These are phyloP conservation scores for Apophysomyces sp. DNA, from an alignment of 371 early-diverging fungal genomes.

Conservation along the genomic window DNA sequence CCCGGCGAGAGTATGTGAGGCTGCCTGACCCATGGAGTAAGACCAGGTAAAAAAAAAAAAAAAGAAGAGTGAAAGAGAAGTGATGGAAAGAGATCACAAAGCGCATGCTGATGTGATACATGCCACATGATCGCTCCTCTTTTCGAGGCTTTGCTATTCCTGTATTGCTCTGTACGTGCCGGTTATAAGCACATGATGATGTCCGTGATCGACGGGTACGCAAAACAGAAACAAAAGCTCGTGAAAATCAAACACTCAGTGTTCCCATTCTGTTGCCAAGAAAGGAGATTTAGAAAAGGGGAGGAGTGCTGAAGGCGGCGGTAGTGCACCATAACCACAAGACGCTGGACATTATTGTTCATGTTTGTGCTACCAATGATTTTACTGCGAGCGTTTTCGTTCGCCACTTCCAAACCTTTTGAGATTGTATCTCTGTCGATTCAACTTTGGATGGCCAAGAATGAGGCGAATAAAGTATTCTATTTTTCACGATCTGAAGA, in stretches of 20 bases:
- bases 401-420: no score
- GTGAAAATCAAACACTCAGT: background rate
- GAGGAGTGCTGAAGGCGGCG: no score
- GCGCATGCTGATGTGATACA: background rate
- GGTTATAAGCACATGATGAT: background rate
- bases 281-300: background rate
- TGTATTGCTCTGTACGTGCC: background rate
- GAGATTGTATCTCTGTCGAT: no score
- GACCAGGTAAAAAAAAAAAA: slow-evolving; percentile 1
- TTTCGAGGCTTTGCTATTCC: background rate
- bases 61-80: background rate
- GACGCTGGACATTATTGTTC: no score
- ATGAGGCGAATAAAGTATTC: no score
- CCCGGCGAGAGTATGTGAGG: slow-evolving; percentile 19
- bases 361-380: no score
- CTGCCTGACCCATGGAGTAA: slow-evolving; percentile 40
- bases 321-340: no score
- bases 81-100: slow-evolving; percentile 1
- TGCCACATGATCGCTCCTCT: background rate
- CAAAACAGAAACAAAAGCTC: background rate
- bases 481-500: no score
- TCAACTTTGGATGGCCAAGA: no score
- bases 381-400: no score
- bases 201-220: background rate
- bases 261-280: background rate